Evolutionary conservation across 306 rosid species (phyloP), one percentile per base, ranked within the genome.

Genomic region (Luffa acutangula): DNA sequence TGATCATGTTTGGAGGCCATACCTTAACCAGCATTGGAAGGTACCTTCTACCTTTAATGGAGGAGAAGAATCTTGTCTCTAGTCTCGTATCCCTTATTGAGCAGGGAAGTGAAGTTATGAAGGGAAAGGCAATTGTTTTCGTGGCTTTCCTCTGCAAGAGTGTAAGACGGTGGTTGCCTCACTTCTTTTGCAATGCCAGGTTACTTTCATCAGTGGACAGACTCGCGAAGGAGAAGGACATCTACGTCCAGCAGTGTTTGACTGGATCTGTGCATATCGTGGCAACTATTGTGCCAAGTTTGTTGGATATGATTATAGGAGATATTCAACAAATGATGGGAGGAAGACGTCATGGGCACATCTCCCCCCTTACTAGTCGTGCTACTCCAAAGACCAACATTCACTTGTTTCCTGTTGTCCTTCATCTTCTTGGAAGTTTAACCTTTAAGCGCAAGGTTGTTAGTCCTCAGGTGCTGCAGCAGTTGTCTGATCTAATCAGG

Each of bases 111-210:
- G 97, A 91, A 88, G 91, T 90, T 82, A 81, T 95, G 83, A 95
- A 89, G 85, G 99, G 99, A 66, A 93, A 95, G 82, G 83, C 97
- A 62, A 93, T 95, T 69, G 87, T 86, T 79, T 88, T 91, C 42
- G 91, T 93, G 81, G 96, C 97, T 83, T 91, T 93, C 64, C 99
- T 95, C 33, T 90, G 94, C 81, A 95, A 91, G 87, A 88, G 83
- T 54, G 91, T 93, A 78, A 90, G 88, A 82, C 91, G 97, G 84
- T 95, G 99, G 99, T 90, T 93, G 83, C 93, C 96, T 42, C 97
- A 89, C 79, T 91, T 93, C 81, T 90, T 95, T 66, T 93, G 94
- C 91, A 89, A 93, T 81, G 91, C 89, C 45, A 95, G 87, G 86
- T 85, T 95, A 80, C 96, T 93, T 76, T 91, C 97, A 14, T 88